Conservation (phyloP, 306 rosid genomes). For the Herpetospermum pedunculosum region DNA sequence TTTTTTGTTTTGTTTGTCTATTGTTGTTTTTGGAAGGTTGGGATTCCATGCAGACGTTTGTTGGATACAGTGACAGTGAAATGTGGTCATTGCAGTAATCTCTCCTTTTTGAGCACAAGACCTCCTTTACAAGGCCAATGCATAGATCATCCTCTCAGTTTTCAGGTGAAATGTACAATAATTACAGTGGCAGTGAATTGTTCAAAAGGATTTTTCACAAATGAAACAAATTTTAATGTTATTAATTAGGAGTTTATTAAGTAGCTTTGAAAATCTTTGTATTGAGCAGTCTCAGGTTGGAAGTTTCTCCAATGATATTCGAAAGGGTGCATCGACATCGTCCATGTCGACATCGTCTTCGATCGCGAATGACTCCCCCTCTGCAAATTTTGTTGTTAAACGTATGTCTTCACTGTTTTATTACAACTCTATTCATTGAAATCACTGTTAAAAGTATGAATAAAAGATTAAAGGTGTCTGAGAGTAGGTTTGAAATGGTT, state of each 20-base stretch:
- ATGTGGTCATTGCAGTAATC: slow-evolving; percentile 96
- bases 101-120: slow-evolving; percentile 77
- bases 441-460: not conserved
- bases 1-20: not conserved
- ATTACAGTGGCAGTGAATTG: not conserved
- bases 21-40: slow-evolving; percentile 43
- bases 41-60: slow-evolving; percentile 81
- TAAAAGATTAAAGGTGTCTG: too few species aligned
- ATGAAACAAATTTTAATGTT: not conserved
- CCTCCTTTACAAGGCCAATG: slow-evolving; percentile 56
- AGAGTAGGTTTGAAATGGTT: too few species aligned
- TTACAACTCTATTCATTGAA: not conserved
- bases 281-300: slow-evolving; percentile 51
- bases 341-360: slow-evolving; percentile 36
- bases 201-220: not conserved
- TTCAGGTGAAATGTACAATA: slow-evolving; percentile 34
- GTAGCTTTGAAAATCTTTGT: too few species aligned
- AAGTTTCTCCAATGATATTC: slow-evolving; percentile 40
- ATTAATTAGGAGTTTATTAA: too few species aligned
- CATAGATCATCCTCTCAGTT: slow-evolving; percentile 54
- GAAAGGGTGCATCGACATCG: slow-evolving; percentile 40
- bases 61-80: slow-evolving; percentile 94
- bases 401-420: slow-evolving; percentile 27
- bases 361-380: slow-evolving; percentile 58
- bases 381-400: slow-evolving; percentile 82